These are phyloP conservation scores for Spinellus fusiger DNA, from an alignment of 192 early-diverging fungal genomes.

Conservation along the genomic window DNA sequence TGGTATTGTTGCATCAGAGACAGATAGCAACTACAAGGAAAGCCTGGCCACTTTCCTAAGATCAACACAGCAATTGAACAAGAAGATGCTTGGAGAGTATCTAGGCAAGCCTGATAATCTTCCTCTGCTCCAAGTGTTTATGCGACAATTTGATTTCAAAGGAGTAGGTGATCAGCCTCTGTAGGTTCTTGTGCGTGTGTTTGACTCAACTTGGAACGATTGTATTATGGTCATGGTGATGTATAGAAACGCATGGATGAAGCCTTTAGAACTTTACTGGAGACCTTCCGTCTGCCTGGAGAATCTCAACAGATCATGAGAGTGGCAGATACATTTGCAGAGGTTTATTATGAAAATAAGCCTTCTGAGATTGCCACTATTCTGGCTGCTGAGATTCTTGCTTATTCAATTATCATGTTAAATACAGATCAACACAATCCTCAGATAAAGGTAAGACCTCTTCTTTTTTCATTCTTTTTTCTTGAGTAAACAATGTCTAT, in stretches of 20 bases:
- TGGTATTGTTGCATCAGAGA: conserved; percentile 35
- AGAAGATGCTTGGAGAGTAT: conserved; percentile 83
- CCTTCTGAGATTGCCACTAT: conserved; percentile 66
- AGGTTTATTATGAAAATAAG: conserved; percentile 65
- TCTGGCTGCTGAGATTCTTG: conserved; percentile 81
- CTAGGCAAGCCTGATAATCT: conserved; percentile 79
- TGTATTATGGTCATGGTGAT: neutral
- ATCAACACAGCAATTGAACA: conserved; percentile 80
- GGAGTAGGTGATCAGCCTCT: conserved; percentile 61
- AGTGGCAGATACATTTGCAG: conserved; percentile 88
- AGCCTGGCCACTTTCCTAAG: conserved; percentile 74
- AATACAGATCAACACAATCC: conserved; percentile 98
- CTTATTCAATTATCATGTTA: conserved; percentile 94
- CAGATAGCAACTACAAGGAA: conserved; percentile 39
- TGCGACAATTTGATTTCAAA: conserved; percentile 81
- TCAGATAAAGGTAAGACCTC: conserved; percentile 61
- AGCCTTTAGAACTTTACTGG: conserved; percentile 85
- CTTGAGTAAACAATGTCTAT: neutral
- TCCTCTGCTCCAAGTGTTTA: conserved; percentile 80
- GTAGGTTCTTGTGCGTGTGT: too few relatives aligned
- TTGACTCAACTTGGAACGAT: neutral
- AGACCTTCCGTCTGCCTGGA: conserved; percentile 92
- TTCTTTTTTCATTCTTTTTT: too few relatives aligned
- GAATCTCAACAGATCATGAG: conserved; percentile 98
- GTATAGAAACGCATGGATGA: conserved; percentile 90